phyloP scores from a whole-genome alignment of 2,329 filamentous ascomycete genomes.

The Cordyceps cicadae region DNA sequence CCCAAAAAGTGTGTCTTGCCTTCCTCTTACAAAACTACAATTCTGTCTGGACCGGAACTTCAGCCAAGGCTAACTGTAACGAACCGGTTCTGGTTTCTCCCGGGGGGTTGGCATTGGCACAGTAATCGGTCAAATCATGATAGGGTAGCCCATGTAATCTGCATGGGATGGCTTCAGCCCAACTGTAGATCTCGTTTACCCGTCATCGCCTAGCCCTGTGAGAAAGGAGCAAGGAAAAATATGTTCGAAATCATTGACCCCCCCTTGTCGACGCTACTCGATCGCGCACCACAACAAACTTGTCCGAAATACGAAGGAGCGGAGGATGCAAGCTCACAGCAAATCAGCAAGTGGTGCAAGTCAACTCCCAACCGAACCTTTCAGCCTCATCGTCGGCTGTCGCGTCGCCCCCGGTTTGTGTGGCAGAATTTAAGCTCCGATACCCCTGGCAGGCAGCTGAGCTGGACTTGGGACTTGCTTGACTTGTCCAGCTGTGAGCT shows the following conservation, averaged over 20 bases:
- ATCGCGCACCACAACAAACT: not conserved
- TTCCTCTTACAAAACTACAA: not conserved
- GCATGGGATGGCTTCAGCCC: not conserved
- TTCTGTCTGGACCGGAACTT: not conserved
- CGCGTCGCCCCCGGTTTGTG: not conserved
- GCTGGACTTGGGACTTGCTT: too few relatives aligned
- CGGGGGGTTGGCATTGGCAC: too few relatives aligned
- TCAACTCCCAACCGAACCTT: not conserved
- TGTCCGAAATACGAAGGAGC: slow-evolving; percentile 5
- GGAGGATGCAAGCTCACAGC: not conserved
- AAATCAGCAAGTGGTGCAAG: not conserved
- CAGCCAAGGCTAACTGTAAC: not conserved
- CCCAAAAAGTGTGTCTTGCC: not conserved
- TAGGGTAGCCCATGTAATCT: too few relatives aligned
- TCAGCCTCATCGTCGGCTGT: not conserved
- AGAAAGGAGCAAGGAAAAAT: not conserved
- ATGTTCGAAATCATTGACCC: not conserved
- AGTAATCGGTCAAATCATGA: too few relatives aligned
- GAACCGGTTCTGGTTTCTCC: not conserved
- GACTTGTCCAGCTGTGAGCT: too few relatives aligned
- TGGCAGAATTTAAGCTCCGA: not conserved
- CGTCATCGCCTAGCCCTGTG: not conserved
- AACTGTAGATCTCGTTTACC: not conserved
- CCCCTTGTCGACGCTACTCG: not conserved
- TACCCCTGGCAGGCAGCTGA: too few relatives aligned